Base-by-base conservation (phyloP, 2,329 filamentous ascomycete genomes). In the Rutstroemia sp. region DNA sequence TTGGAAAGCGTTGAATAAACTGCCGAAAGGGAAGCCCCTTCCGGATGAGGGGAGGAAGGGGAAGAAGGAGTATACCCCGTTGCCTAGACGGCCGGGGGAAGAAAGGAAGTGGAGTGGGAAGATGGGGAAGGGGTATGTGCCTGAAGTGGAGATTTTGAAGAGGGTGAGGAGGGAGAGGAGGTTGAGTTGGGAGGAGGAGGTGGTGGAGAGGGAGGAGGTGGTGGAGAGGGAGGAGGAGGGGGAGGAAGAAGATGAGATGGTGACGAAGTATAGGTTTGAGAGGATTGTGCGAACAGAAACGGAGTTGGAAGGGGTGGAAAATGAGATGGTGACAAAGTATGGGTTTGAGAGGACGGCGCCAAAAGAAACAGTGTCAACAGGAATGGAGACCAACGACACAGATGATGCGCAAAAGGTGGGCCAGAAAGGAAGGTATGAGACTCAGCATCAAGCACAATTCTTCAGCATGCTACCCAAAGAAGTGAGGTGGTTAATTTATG, bases 401-500 rank as follows among this genome's bases (percentile, higher is more conserved):
- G 21, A 6, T 47, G 44, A 25, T 2, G 5, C 14, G 23, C 19
- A 16, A n/a, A n/a, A 23, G 19, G 23, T 4, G 16, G 39, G 9
- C 3, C 19, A 25, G 16, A 25, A 56, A 18, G 50, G 47, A 21
- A 51, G 12, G 19, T 45, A 38, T 6, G 41, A 42, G 23, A 34
- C 16, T 14, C 53, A 56, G 30, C 27, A 25, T 8, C 47, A 49
- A n/a, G 30, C 47, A 27, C 18, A 3, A 4, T 30, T 56, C 27
- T 56, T 56, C 44, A 27, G 7, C 2, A 2, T 10, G 23, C 42
- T 56, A 48, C 47, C 53, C 4, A 45, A 14, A n/a, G 39, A 51
- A 27, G 53, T 39, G 39, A 51, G 53, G 27, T 25, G 59, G 9
- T n/a, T 55, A 38, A 62, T 65, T 9, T 63, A 59, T 48, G 34